Conservation (phyloP, 208 protist species). For the Phytomonas sp. region DNA sequence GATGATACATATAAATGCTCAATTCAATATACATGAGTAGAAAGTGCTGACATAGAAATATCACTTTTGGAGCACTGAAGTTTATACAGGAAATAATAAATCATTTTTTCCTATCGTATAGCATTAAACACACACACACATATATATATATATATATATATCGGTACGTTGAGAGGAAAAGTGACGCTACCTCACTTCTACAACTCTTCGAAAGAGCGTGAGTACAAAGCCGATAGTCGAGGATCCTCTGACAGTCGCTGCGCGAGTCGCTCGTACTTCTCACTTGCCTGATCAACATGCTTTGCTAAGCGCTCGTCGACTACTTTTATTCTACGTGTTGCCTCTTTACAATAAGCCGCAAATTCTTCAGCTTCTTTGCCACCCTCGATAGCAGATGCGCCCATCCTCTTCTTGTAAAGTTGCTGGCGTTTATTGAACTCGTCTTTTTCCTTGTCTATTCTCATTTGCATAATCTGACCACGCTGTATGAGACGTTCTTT, state of each 20-base stretch:
- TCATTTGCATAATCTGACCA: constrained; percentile 85
- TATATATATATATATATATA: background rate
- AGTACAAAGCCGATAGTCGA: constrained; percentile 54
- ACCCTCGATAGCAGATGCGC: constrained; percentile 48
- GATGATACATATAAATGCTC: background rate
- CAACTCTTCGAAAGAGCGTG: background rate
- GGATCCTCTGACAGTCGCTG: constrained; percentile 70
- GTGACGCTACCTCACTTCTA: background rate
- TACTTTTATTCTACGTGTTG: constrained; percentile 87
- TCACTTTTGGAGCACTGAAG: background rate
- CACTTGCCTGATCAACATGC: constrained; percentile 80
- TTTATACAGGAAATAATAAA: background rate
- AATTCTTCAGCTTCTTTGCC: constrained; percentile 79
- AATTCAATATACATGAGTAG: constrained; percentile 6
- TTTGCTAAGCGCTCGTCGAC: constrained; percentile 81
- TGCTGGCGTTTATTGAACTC: constrained; percentile 67
- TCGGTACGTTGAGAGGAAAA: background rate
- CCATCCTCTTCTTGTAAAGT: constrained; percentile 63
- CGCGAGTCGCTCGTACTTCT: constrained; percentile 77
- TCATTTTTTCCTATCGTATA: background rate
- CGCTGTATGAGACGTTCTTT: constrained; percentile 89
- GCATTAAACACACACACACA: constrained; percentile 6
- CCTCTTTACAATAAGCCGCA: constrained; percentile 82
- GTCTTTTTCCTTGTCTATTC: constrained; percentile 86
- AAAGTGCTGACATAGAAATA: background rate